Evolutionary conservation across 1,284 basidiomycete species (phyloP).

Genomic region (Trametes sp.): DNA sequence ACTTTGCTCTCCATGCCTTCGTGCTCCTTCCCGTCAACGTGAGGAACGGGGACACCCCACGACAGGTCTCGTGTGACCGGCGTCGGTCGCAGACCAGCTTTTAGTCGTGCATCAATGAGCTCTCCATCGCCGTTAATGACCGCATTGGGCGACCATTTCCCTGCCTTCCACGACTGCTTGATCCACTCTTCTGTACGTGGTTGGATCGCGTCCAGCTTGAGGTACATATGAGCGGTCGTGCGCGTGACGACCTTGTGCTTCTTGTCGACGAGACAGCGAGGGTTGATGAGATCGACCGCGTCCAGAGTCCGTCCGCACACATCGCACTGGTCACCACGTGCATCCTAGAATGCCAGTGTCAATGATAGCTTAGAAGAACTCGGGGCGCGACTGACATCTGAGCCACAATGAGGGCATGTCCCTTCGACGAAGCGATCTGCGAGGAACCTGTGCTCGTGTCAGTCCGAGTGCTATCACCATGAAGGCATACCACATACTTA

Average conservation of each 20-base stretch:
- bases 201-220: slow-evolving; percentile 88
- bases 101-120: slow-evolving; percentile 91
- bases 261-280: slow-evolving; percentile 92
- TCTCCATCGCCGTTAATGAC: slow-evolving; percentile 89
- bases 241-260: slow-evolving; percentile 80
- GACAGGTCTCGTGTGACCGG: slow-evolving; percentile 94
- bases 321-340: slow-evolving; percentile 99
- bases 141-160: slow-evolving; percentile 93
- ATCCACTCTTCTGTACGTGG: slow-evolving; percentile 91
- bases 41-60: slow-evolving; percentile 96
- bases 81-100: slow-evolving; percentile 87
- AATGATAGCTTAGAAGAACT: not conserved
- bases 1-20: slow-evolving; percentile 94
- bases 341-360: slow-evolving; percentile 66
- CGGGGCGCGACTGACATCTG: slow-evolving; percentile 59
- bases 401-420: slow-evolving; percentile 90
- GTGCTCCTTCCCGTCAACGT: slow-evolving; percentile 73
- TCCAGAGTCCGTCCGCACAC: slow-evolving; percentile 93
- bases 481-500: slow-evolving; percentile 59
- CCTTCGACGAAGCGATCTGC: slow-evolving; percentile 97
- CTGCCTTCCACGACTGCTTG: slow-evolving; percentile 77
- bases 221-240: slow-evolving; percentile 94
- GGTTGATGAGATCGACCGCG: slow-evolving; percentile 92
- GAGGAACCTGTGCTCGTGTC: slow-evolving; percentile 82
- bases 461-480: slow-evolving; percentile 18